These are phyloP conservation scores for Bruguiera sexangula DNA, from an alignment of 345 rosid species.

Conservation along the genomic window DNA sequence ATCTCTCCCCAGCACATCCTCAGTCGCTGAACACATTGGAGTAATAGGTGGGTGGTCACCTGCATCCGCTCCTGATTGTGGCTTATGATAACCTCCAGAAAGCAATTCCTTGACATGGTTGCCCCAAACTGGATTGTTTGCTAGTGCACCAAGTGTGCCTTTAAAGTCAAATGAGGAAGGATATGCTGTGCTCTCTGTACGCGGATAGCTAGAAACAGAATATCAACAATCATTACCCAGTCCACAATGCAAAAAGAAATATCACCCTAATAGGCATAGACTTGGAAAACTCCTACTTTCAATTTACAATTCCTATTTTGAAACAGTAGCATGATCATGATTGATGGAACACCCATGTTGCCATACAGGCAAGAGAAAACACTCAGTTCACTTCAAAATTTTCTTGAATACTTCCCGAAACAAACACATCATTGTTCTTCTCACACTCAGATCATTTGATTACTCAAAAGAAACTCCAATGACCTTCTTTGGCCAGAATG, in stretches of 20 bases:
- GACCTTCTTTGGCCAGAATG: no score
- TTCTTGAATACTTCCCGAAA: neutral
- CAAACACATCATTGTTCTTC: neutral
- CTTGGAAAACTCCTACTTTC: no score
- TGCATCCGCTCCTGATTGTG: slow-evolving; percentile 77
- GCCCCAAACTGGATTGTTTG: slow-evolving; percentile 60
- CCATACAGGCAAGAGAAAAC: neutral
- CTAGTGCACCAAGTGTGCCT: slow-evolving; percentile 62
- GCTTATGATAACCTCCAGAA: slow-evolving; percentile 61
- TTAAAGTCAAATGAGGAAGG: slow-evolving; percentile 89
- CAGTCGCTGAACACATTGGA: slow-evolving; percentile 73
- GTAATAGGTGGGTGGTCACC: slow-evolving; percentile 99
- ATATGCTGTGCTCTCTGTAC: slow-evolving; percentile 94
- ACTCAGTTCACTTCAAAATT: neutral
- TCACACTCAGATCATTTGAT: no score
- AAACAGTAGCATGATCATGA: no score
- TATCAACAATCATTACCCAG: slow-evolving; percentile 14
- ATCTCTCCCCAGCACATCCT: slow-evolving; percentile 70
- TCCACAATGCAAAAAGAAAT: slow-evolving; percentile 6
- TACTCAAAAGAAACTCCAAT: no score
- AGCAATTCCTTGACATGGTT: slow-evolving; percentile 52
- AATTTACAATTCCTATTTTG: no score
- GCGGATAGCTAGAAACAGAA: slow-evolving; percentile 63
- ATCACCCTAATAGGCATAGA: neutral
- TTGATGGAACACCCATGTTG: no score